Evolutionary conservation across 192 early-diverging fungal genomes (phyloP).

Genomic region (Coemansia sp.): DNA sequence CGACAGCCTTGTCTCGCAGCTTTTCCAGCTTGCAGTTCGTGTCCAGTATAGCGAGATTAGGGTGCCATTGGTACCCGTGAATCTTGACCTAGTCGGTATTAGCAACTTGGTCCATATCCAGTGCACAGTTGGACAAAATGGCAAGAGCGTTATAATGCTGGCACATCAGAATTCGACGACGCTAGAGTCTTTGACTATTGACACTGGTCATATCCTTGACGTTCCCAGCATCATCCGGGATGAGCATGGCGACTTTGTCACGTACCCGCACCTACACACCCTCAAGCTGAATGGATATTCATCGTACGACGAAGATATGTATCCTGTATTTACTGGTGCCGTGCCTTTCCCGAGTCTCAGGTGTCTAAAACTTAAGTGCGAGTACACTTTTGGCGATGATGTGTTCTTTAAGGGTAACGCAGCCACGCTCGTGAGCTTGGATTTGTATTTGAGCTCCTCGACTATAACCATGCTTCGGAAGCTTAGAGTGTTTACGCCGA

Average conservation of each 20-base stretch:
- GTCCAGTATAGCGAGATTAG: not conserved
- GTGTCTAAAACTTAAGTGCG: not conserved
- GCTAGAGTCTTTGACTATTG: not conserved
- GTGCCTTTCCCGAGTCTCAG: not conserved
- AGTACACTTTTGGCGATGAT: not conserved
- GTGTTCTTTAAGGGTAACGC: not conserved
- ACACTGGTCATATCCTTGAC: not conserved
- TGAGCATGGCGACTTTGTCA: not conserved
- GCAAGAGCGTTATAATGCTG: not conserved
- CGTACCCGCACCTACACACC: not conserved
- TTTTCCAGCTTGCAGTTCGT: not conserved
- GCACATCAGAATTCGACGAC: not conserved
- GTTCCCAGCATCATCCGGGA: not conserved
- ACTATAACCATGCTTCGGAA: not conserved
- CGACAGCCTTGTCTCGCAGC: not conserved
- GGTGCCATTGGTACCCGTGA: too few species aligned
- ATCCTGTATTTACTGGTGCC: not conserved
- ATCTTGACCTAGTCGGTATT: not conserved
- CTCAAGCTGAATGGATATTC: not conserved
- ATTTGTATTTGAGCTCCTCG: not conserved
- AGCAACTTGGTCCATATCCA: not conserved
- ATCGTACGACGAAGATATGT: not conserved
- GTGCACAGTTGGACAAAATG: not conserved
- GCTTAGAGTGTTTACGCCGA: not conserved
- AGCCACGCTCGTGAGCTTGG: not conserved